A percentile compares a stretch with the other conserved stretches of the same genome.
These are phyloP conservation scores for Escallonia rubra DNA, from an alignment of 129 eudicot species.

Conservation along the genomic window DNA sequence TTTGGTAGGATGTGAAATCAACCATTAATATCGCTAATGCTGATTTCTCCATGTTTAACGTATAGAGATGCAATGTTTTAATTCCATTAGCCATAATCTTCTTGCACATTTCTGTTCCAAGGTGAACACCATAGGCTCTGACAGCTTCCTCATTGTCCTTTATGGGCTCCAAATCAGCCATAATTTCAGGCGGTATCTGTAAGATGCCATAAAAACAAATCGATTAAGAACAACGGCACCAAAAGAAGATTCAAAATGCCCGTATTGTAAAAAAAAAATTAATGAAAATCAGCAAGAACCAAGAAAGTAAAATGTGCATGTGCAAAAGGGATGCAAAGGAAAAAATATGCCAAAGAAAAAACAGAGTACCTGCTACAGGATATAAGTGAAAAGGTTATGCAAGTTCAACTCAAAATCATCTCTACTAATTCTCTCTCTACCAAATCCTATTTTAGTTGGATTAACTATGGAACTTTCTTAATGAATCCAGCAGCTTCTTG, in stretches of 20 bases:
- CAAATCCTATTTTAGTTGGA: no score
- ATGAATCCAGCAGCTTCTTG: no score
- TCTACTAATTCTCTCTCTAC: no score
- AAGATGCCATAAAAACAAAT: neutral
- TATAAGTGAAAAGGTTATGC: no score
- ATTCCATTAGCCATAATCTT: slow-evolving; percentile 91
- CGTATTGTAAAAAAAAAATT: neutral
- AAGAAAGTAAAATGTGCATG: no score
- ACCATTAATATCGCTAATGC: slow-evolving; percentile 91
- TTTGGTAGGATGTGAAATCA: slow-evolving; percentile 7
- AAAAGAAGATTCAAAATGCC: neutral
- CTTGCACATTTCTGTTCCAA: slow-evolving; percentile 99
- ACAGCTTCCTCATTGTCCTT: slow-evolving; percentile 99
- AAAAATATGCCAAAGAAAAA: no score
- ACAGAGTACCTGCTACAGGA: no score
- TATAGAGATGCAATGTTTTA: slow-evolving; percentile 85
- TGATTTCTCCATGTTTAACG: slow-evolving; percentile 95
- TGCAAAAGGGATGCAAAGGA: no score
- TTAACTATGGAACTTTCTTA: no score
- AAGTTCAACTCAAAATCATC: no score
- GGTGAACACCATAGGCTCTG: slow-evolving; percentile 87
- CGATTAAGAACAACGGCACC: neutral
- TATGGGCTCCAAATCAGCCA: slow-evolving; percentile 90
- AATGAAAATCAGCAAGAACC: no score
- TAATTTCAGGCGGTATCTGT: slow-evolving; percentile 85